Percentiles rank a stretch among this genome's conserved stretches.
These are phyloP conservation scores for Acephala macrosclerotiorum DNA, from an alignment of 2,329 filamentous ascomycete genomes.

Conservation along the genomic window DNA sequence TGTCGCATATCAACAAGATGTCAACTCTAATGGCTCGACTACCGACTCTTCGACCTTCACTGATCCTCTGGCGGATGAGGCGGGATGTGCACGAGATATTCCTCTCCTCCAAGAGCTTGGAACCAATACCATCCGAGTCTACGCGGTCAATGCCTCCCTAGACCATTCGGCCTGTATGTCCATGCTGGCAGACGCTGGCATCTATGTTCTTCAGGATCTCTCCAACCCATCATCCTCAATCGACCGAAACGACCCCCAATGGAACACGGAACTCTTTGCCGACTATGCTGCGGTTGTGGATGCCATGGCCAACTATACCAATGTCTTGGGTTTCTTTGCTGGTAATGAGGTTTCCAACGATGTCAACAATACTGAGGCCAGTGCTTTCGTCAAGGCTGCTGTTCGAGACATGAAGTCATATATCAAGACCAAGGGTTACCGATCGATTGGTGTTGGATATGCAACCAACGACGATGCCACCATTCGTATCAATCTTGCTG, in stretches of 20 bases:
- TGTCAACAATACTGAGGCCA: constrained; percentile 86
- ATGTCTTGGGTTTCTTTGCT: constrained; percentile 96
- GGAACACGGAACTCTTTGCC: constrained; percentile 79
- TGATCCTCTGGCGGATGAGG: constrained; percentile 81
- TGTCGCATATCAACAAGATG: constrained; percentile 92
- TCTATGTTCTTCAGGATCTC: constrained; percentile 94
- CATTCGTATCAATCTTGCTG: constrained; percentile 81
- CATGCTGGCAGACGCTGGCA: constrained; percentile 81
- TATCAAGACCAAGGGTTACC: constrained; percentile 81
- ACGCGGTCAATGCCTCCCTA: constrained; percentile 82
- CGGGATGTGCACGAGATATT: constrained; percentile 83
- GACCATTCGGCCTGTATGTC: constrained; percentile 89
- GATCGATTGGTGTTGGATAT: constrained; percentile 88
- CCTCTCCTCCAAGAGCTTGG: constrained; percentile 78
- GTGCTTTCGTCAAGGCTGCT: constrained; percentile 96
- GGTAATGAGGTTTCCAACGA: constrained; percentile 97
- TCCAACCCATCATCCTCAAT: constrained; percentile 84
- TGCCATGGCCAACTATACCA: constrained; percentile 80
- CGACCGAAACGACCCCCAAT: constrained; percentile 79
- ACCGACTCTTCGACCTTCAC: constrained; percentile 65
- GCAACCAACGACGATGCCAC: constrained; percentile 91
- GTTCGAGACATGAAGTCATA: constrained; percentile 96
- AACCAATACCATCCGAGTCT: constrained; percentile 95
- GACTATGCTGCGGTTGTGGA: constrained; percentile 90
- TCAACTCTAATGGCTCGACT: constrained; percentile 60